Base-by-base conservation (phyloP, 176 grass and related monocot genomes). In the Stipa capillata region DNA sequence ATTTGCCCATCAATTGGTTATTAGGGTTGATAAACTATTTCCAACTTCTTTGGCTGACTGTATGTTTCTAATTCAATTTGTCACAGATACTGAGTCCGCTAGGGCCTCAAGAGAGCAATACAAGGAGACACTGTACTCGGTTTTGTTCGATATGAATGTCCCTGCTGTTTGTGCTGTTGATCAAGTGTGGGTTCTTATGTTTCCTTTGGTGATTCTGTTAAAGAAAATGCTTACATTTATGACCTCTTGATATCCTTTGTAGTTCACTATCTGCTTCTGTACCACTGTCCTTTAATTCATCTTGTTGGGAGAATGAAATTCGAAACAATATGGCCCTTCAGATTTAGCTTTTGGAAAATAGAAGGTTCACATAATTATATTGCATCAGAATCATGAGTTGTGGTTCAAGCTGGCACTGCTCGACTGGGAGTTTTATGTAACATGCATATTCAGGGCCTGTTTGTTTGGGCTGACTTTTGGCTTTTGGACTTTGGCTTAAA, bases 141-240 rank as follows among this genome's bases (percentile, higher is more conserved):
- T 98, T 72, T 85, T 98, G 32, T 98, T 98, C 24, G 96, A 94
- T 65, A 91, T 98, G 92, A 93, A 98, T 93, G 96, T 88, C 73
- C 96, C 92, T 84, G 85, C 85, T 80, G 87, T 98, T 85, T 94
- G 92, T 74, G 84, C 89, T 27, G 87, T 91, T 83, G 88, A 94
- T 91, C 96, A 98, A 78, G 96, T 94, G 71, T 81, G 85, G 37
- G 52, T 58, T 65, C 40, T 69, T 84, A 43, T 47, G 29, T 17
- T 79, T 15, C 9, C 28, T 64, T 73, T 28, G 18, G 33, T 79
- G 69, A 60, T 47, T 58, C 6, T 45, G 2, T 71, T 50, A 17
- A 47, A 41, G 25, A 4, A 82, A 56, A 56, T 64, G 8, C 6
- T 51, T 80, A 44, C 27, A 29, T 62, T 60, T 84, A 56, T 40